Conservation (phyloP, 148 eudicot species). For the Fagopyrum esculentum region DNA sequence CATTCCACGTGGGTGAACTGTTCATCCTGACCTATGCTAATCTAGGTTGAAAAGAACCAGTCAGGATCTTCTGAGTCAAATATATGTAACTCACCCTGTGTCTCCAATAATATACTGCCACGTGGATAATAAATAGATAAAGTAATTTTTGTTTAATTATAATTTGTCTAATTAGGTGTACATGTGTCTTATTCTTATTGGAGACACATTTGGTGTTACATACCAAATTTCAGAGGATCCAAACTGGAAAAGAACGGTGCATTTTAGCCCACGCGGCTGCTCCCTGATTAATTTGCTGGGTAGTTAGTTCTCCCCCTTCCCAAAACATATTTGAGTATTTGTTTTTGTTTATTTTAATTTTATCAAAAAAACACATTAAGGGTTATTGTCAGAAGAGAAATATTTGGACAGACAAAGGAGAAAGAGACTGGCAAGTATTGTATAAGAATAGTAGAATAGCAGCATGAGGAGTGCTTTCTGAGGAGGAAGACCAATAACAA, state of each 20-base stretch:
- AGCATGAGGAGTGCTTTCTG: conserved; percentile 8
- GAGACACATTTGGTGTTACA: no score
- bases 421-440: neutral
- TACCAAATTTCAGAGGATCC: no score
- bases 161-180: no score
- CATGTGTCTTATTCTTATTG: no score
- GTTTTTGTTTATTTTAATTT: neutral
- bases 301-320: neutral
- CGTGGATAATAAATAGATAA: no score
- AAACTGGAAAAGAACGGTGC: neutral
- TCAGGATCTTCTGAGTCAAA: no score
- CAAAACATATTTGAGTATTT: neutral
- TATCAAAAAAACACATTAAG: no score
- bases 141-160: no score
- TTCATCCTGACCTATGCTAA: neutral
- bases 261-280: neutral
- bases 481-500: conserved; percentile 11
- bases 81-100: no score
- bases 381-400: neutral
- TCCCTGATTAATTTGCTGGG: neutral
- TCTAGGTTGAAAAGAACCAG: neutral
- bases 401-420: neutral
- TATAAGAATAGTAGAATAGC: neutral
- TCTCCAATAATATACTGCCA: no score
- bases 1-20: conserved; percentile 4